Evolutionary conservation across 192 early-diverging fungal genomes (phyloP).

Genomic region (Coemansia aciculifera): DNA sequence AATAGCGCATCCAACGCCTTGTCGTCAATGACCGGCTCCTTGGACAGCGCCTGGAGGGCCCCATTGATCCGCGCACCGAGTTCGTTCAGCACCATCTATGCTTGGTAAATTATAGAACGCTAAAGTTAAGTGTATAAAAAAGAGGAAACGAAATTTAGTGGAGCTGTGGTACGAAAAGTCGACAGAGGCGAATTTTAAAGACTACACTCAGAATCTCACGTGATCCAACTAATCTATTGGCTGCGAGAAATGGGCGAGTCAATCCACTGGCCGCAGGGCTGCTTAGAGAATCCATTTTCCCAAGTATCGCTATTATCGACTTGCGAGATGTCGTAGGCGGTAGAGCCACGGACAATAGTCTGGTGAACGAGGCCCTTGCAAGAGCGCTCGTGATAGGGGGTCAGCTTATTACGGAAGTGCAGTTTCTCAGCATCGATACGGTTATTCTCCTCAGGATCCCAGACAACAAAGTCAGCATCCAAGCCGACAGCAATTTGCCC

Average conservation of each 20-base stretch:
- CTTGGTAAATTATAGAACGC: background rate
- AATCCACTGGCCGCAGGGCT: constrained; percentile 50
- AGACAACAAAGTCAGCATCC: constrained; percentile 81
- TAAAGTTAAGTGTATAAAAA: constrained; percentile 1
- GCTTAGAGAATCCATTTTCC: constrained; percentile 37
- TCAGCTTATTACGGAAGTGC: constrained; percentile 81
- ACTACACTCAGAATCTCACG: constrained; percentile 6
- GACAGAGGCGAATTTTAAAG: background rate
- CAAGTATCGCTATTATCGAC: constrained; percentile 11
- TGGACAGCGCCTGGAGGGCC: constrained; percentile 77
- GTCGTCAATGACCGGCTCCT: constrained; percentile 86
- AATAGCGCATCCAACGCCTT: constrained; percentile 80
- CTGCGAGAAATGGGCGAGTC: constrained; percentile 29
- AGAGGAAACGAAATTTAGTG: background rate
- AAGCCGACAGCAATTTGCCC: constrained; percentile 67
- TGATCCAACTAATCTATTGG: background rate
- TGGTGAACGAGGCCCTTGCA: constrained; percentile 68
- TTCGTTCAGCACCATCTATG: constrained; percentile 83
- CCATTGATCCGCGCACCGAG: constrained; percentile 85
- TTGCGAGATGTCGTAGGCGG: constrained; percentile 51
- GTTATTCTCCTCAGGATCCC: constrained; percentile 68
- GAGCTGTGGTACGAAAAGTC: no score
- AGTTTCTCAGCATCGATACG: constrained; percentile 62
- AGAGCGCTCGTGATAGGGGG: constrained; percentile 67
- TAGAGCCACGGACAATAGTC: constrained; percentile 69